Conservation (phyloP, 2,329 filamentous ascomycete genomes). For the Ophiostoma perfectum region DNA sequence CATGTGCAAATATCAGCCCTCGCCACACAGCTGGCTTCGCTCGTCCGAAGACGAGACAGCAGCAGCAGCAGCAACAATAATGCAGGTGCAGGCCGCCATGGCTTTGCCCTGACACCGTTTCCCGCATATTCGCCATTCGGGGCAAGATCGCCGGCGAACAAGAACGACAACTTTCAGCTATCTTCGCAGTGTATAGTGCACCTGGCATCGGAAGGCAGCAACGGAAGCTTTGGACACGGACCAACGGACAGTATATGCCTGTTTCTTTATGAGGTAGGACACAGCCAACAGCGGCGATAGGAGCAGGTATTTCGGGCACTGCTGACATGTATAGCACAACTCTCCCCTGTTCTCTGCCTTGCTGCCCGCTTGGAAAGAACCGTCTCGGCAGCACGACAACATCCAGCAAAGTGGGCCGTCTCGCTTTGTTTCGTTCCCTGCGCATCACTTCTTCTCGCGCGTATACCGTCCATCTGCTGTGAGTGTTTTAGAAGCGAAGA, state of each 20-base stretch:
- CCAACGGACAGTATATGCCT: slow-evolving; percentile 41
- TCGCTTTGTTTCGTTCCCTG: slow-evolving; percentile 47
- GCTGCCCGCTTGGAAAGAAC: slow-evolving; percentile 37
- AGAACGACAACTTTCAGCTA: slow-evolving; percentile 37
- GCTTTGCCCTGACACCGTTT: slow-evolving; percentile 36
- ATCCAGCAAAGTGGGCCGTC: slow-evolving; percentile 43
- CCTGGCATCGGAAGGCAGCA: slow-evolving; percentile 34
- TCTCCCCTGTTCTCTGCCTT: slow-evolving; percentile 35
- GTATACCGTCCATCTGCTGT: slow-evolving; percentile 51
- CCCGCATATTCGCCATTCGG: slow-evolving; percentile 38
- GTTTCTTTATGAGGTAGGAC: slow-evolving; percentile 49
- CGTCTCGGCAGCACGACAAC: slow-evolving; percentile 32
- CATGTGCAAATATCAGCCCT: slow-evolving; percentile 43
- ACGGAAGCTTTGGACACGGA: slow-evolving; percentile 26
- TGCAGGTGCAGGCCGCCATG: slow-evolving; percentile 21
- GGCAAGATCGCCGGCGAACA: slow-evolving; percentile 33
- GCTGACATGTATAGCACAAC: slow-evolving; percentile 39
- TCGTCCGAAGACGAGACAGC: slow-evolving; percentile 31
- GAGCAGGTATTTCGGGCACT: background rate
- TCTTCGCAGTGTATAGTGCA: slow-evolving; percentile 43
- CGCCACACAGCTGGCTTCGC: slow-evolving; percentile 38
- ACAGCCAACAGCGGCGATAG: background rate
- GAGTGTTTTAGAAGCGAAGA: slow-evolving; percentile 30
- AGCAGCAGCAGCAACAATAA: slow-evolving; percentile 26
- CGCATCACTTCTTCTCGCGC: slow-evolving; percentile 54